Conservation (phyloP, 768 basidiomycete genomes). For the Lactarius sanguifluus region DNA sequence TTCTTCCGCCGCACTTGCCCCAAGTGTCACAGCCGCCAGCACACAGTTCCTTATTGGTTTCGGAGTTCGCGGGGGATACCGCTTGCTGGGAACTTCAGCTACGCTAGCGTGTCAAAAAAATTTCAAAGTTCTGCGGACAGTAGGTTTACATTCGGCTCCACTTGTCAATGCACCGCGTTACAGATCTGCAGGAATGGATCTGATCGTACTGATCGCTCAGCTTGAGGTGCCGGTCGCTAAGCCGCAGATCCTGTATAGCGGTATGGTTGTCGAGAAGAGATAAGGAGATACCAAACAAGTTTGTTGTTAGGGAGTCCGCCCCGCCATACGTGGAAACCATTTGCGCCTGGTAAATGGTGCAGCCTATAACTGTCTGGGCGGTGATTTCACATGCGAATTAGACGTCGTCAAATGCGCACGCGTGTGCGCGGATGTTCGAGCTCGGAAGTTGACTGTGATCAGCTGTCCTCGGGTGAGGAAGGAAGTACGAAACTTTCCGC, state of each 20-base stretch:
- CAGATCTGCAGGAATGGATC: neutral
- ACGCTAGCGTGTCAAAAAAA: neutral
- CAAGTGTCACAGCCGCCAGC: neutral
- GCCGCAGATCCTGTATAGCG: neutral
- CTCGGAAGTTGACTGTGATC: no score
- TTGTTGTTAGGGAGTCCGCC: neutral
- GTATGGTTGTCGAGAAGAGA: neutral
- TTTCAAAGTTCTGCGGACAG: neutral
- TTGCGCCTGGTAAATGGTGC: neutral
- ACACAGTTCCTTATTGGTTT: neutral
- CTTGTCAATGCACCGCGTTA: neutral
- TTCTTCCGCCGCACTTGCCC: neutral
- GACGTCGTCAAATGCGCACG: no score
- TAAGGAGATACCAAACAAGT: no score
- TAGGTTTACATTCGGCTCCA: neutral
- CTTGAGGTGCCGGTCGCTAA: neutral
- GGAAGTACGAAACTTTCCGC: neutral
- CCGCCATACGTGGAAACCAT: neutral
- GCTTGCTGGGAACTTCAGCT: neutral
- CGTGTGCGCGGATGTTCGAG: no score
- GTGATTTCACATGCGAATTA: no score
- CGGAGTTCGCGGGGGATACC: neutral
- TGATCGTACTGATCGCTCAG: no score
- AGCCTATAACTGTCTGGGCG: neutral
- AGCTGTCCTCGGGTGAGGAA: neutral